Evolutionary conservation across 2,329 filamentous ascomycete species (phyloP).

Genomic region (Cladophialophora carrionii): DNA sequence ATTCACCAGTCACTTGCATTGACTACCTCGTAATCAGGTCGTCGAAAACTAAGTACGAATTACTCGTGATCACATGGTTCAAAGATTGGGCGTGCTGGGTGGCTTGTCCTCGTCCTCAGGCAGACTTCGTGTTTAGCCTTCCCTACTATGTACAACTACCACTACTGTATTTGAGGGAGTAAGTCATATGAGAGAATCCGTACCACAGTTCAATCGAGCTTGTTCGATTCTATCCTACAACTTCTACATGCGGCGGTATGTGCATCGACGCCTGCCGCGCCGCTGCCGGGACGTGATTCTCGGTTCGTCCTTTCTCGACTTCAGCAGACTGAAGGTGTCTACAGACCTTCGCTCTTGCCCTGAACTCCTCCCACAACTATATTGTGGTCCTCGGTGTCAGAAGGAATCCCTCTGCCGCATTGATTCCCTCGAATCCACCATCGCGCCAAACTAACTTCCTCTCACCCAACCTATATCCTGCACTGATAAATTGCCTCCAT

Average conservation of each 20-base stretch:
- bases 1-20: too few relatives aligned
- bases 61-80: not conserved
- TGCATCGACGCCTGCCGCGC: not conserved
- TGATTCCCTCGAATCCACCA: not conserved
- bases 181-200: too few relatives aligned
- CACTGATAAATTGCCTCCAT: not conserved
- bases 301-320: not conserved
- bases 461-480: not conserved
- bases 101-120: not conserved
- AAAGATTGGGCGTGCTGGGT: not conserved
- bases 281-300: not conserved
- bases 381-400: not conserved
- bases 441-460: not conserved
- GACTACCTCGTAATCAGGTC: too few relatives aligned
- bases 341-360: not conserved
- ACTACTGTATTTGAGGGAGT: too few relatives aligned
- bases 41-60: too few relatives aligned
- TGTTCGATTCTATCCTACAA: too few relatives aligned
- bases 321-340: not conserved
- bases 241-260: not conserved
- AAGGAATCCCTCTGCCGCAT: not conserved
- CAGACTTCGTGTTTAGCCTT: too few relatives aligned
- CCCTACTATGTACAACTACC: too few relatives aligned
- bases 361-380: not conserved
- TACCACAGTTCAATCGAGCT: too few relatives aligned